Evolutionary conservation across 768 basidiomycete genomes (phyloP), one percentile per base, ranked within the genome.

Genomic region (Collybia sp.): DNA sequence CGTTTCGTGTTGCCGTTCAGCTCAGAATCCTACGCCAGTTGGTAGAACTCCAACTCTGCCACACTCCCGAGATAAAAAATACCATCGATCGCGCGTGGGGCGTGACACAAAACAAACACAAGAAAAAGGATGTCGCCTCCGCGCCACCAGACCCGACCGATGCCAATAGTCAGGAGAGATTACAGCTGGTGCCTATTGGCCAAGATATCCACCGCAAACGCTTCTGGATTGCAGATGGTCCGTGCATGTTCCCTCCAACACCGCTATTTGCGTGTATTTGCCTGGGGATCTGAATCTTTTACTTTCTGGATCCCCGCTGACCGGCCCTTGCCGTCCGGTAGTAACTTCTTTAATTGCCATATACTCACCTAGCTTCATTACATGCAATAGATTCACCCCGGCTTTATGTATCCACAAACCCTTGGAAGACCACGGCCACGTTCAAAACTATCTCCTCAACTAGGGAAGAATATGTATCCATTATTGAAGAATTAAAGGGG

Each of bases 181-280:
- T 93, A 42, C 77, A 80, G 48, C 68, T 88, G 40, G 52, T 76
- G 45, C 90, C 91, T 13, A 60, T 92, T 18, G 91, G 91, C 37
- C 88, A 89, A 58, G 91, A 93, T 61, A 64, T 61, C 43, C 73
- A 76, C 43, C 79, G 86, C 53, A 87, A 79, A 64, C 85, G 91
- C 43, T 93, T 82, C 66, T 93, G 91, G 91, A 66, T 85, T 53
- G 78, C 78, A 61, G 91, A 93, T 80, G 87, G 90, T 93, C 73
- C 76, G 90, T 89, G 73, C 72, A 64, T 65, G 61, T 69, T 66
- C 64, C 51, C 50, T 44, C 48, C 50, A 47, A 40, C 52, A 58
- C 53, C 53, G 62, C 64, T 85, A 80, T 86, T 88, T 88, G 80
- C 67, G 69, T 74, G 67, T 86, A 80, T 86, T 88, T 88, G 74